phyloP scores from a whole-genome alignment of 2,329 filamentous ascomycete species.

The Decorospora gaudefroyi region DNA sequence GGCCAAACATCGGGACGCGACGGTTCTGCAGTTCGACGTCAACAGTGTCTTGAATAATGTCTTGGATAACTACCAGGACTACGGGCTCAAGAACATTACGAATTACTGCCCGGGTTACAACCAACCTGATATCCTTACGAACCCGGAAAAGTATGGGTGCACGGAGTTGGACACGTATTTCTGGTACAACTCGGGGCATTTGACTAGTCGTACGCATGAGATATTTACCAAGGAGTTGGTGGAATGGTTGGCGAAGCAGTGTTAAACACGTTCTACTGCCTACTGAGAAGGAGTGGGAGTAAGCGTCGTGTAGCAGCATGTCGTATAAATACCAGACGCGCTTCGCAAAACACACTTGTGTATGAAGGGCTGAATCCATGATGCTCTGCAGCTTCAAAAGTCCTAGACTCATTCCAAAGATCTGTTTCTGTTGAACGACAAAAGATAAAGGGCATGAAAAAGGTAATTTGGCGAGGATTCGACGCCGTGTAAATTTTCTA shows the following conservation, averaged over 20 bases:
- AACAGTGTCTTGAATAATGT: slow-evolving; percentile 51
- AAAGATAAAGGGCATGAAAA: too few species aligned
- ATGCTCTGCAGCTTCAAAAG: too few species aligned
- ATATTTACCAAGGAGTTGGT: slow-evolving; percentile 41
- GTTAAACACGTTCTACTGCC: too few species aligned
- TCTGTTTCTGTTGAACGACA: too few species aligned
- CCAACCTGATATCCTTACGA: slow-evolving; percentile 52
- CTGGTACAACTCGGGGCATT: slow-evolving; percentile 56
- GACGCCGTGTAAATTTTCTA: too few species aligned
- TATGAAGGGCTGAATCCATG: too few species aligned
- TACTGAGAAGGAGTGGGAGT: too few species aligned
- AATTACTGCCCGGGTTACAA: slow-evolving; percentile 53
- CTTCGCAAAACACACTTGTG: too few species aligned
- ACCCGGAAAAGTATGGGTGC: slow-evolving; percentile 55
- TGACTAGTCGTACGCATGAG: slow-evolving; percentile 51
- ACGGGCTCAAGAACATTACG: slow-evolving; percentile 55
- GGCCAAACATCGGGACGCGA: slow-evolving; percentile 37
- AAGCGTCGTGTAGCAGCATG: too few species aligned
- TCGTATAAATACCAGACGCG: too few species aligned
- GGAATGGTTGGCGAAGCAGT: slow-evolving; percentile 25
- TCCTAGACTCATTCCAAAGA: too few species aligned
- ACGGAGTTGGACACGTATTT: slow-evolving; percentile 52
- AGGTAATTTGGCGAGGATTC: too few species aligned
- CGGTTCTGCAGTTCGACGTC: slow-evolving; percentile 53
- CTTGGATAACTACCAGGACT: slow-evolving; percentile 49